Evolutionary conservation across 305 asterid species (phyloP).

Genomic region (Andrographis paniculata): DNA sequence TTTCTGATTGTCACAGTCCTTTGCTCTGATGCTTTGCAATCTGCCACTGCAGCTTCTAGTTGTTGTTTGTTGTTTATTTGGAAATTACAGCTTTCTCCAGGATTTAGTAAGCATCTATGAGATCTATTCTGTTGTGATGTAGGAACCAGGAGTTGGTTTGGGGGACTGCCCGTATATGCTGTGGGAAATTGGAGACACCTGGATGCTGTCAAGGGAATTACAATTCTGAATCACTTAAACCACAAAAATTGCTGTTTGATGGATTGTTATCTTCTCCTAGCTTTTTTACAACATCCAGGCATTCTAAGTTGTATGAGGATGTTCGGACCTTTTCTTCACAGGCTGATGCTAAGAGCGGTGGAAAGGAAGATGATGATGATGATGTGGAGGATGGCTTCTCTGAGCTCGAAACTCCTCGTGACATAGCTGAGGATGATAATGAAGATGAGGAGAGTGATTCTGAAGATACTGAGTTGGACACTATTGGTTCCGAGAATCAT

Average conservation of each 20-base stretch:
- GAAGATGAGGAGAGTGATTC: constrained; percentile 32
- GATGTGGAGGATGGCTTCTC: constrained; percentile 41
- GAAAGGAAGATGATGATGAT: constrained; percentile 34
- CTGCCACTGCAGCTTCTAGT: constrained; percentile 1
- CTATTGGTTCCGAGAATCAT: constrained; percentile 20
- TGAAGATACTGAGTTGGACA: constrained; percentile 28
- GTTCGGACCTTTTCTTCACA: constrained; percentile 37
- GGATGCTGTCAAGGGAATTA: constrained; percentile 20
- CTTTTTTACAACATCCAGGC: constrained; percentile 26
- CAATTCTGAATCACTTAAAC: constrained; percentile 23
- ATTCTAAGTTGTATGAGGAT: constrained; percentile 21
- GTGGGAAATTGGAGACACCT: constrained; percentile 31
- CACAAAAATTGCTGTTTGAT: constrained; percentile 17
- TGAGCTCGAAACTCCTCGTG: constrained; percentile 51
- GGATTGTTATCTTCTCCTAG: constrained; percentile 25
- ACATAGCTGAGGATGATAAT: constrained; percentile 21
- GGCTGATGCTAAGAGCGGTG: constrained; percentile 41
- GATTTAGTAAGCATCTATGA: constrained; percentile 10
- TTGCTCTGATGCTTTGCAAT: neutral
- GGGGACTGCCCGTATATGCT: constrained; percentile 27
- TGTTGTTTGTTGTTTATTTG: neutral
- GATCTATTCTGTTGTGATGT: constrained; percentile 19
- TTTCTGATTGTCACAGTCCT: neutral
- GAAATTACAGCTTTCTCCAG: neutral
- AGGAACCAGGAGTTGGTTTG: constrained; percentile 44